These are phyloP conservation scores for Tricholoma matsutake DNA, from an alignment of 768 basidiomycete species.

Conservation along the genomic window DNA sequence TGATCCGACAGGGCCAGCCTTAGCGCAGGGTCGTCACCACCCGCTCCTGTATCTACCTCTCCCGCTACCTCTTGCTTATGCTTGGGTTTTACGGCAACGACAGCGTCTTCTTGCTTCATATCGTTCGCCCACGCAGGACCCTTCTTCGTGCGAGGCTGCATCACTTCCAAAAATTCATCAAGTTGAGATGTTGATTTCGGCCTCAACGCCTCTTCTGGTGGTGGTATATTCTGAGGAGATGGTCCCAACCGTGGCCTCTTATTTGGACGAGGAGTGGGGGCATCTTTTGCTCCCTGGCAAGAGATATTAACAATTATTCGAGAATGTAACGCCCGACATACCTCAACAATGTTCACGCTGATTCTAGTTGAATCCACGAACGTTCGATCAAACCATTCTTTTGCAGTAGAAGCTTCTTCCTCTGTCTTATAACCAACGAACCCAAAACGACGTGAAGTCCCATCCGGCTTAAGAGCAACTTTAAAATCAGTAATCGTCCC, in stretches of 20 bases:
- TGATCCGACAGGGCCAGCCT: slow-evolving; percentile 56
- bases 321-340: slow-evolving; percentile 34
- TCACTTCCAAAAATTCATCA: slow-evolving; percentile 71
- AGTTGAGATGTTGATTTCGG: slow-evolving; percentile 40
- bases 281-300: slow-evolving; percentile 62
- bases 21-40: slow-evolving; percentile 18
- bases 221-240: slow-evolving; percentile 19
- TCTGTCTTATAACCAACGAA: slow-evolving; percentile 89
- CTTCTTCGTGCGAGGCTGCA: slow-evolving; percentile 59
- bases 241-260: slow-evolving; percentile 58
- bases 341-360: slow-evolving; percentile 73
- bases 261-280: slow-evolving; percentile 62
- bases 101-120: slow-evolving; percentile 13
- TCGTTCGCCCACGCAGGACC: slow-evolving; percentile 69
- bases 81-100: background rate
- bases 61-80: slow-evolving; percentile 9
- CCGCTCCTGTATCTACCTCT: slow-evolving; percentile 13
- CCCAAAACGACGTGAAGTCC: slow-evolving; percentile 82
- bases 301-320: background rate
- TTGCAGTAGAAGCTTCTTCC: slow-evolving; percentile 68
- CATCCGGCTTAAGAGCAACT: slow-evolving; percentile 72
- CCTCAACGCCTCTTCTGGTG: slow-evolving; percentile 7
- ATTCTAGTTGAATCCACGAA: slow-evolving; percentile 82
- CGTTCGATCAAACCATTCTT: slow-evolving; percentile 81
- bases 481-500: slow-evolving; percentile 85